A percentile compares a stretch with the other conserved stretches of the same genome.
Conservation (phyloP, 805 yeast genomes). For the Metschnikowia matae region DNA sequence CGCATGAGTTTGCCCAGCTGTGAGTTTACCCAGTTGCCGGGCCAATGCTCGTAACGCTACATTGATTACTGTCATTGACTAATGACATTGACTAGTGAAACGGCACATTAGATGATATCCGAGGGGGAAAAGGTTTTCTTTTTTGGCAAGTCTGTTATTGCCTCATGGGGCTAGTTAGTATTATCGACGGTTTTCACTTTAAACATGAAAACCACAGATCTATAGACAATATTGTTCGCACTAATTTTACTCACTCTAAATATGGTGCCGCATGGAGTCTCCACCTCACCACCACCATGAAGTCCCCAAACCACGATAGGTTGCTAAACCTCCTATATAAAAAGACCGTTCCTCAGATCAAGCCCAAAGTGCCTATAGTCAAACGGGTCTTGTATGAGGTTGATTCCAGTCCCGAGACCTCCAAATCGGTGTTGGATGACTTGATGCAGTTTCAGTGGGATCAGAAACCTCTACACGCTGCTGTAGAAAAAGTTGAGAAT, state of each 20-base stretch:
- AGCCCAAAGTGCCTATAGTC: conserved; percentile 26
- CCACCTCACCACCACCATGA: neutral
- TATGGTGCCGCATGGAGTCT: neutral
- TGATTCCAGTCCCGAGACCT: conserved; percentile 5
- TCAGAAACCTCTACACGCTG: conserved; percentile 25
- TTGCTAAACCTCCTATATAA: conserved; percentile 29
- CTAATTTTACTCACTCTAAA: neutral
- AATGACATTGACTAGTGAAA: neutral
- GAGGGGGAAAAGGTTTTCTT: neutral
- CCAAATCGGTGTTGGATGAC: conserved; percentile 24
- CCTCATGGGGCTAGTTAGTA: neutral
- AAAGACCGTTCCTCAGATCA: conserved; percentile 27
- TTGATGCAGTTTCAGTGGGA: conserved; percentile 30
- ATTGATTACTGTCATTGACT: neutral
- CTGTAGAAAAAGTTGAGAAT: conserved; percentile 23
- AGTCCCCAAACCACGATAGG: conserved; percentile 20
- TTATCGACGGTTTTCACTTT: neutral
- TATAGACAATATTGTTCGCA: neutral
- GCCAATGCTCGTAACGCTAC: neutral
- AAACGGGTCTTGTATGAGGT: conserved; percentile 26
- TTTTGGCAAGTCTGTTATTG: neutral
- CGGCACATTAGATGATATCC: neutral
- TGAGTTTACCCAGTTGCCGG: no score
- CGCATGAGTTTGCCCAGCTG: neutral
- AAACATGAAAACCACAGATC: neutral